Conservation (phyloP, 495 filamentous ascomycete genomes). For the Neurospora tetraspora region DNA sequence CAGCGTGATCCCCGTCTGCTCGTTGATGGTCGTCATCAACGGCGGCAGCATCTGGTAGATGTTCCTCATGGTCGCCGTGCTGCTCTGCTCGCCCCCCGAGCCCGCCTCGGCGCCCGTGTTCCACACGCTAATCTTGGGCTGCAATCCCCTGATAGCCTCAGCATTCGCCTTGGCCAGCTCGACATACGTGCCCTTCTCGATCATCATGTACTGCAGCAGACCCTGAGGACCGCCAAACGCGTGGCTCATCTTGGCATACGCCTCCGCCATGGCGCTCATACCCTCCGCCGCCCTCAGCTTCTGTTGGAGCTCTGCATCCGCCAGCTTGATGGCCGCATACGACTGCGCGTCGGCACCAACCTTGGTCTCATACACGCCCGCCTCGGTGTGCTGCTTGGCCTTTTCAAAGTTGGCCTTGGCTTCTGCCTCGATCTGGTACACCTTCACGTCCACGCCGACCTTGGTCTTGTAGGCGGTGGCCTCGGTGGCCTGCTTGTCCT, state of each 20-base stretch:
- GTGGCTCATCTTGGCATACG: conserved; percentile 55
- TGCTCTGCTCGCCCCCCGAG: conserved; percentile 19
- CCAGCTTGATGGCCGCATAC: conserved; percentile 43
- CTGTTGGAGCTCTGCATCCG: conserved; percentile 50
- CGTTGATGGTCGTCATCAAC: conserved; percentile 68
- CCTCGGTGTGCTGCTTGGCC: conserved; percentile 31
- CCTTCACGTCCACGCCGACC: conserved; percentile 40
- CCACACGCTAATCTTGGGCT: conserved; percentile 84
- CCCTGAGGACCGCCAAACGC: conserved; percentile 69
- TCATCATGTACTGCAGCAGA: conserved; percentile 69
- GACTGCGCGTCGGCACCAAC: conserved; percentile 29
- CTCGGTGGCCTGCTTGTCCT: conserved; percentile 45
- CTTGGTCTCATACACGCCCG: conserved; percentile 31
- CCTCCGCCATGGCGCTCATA: conserved; percentile 63
- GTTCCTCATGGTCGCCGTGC: conserved; percentile 33
- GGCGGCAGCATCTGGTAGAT: conserved; percentile 73
- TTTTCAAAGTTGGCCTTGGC: conserved; percentile 53
- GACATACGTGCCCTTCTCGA: conserved; percentile 56
- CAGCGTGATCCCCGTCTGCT: conserved; percentile 69
- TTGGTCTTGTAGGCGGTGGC: conserved; percentile 37
- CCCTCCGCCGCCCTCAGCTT: conserved; percentile 66
- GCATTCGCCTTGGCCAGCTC: conserved; percentile 61
- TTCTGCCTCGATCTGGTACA: conserved; percentile 44
- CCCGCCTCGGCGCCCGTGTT: conserved; percentile 54
- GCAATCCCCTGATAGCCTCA: conserved; percentile 59